Percentiles rank a stretch among this genome's conserved stretches.
These are phyloP conservation scores for Fusarium napiforme DNA, from an alignment of 2,329 filamentous ascomycete genomes.

Conservation along the genomic window DNA sequence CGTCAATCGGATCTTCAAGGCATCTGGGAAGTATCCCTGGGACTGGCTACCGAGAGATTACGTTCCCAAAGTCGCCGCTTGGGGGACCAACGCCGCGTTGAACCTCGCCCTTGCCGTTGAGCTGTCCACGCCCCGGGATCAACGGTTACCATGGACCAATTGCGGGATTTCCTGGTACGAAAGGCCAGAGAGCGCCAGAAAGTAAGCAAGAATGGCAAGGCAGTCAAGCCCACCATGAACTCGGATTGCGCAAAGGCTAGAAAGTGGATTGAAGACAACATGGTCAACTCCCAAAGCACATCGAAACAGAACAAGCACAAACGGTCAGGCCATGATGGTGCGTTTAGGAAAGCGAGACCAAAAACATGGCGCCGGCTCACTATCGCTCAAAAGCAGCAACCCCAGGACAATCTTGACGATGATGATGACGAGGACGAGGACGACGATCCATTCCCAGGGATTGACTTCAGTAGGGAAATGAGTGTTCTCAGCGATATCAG, in stretches of 20 bases:
- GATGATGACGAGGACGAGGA: background rate
- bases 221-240: background rate
- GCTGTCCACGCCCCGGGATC: background rate
- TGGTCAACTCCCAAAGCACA: background rate
- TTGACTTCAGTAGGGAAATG: background rate
- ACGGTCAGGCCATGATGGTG: rapidly evolving
- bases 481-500: background rate
- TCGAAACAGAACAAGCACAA: background rate
- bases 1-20: background rate
- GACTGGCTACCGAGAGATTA: slow-evolving; percentile 5
- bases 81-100: background rate
- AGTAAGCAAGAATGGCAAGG: background rate
- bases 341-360: background rate
- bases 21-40: background rate
- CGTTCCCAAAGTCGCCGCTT: background rate
- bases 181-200: too few relatives aligned
- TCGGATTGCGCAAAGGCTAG: background rate
- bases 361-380: background rate
- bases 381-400: background rate
- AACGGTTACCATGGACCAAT: background rate
- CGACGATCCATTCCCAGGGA: background rate
- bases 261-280: background rate
- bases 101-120: background rate
- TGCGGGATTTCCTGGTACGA: background rate
- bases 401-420: background rate